Evolutionary conservation across 768 basidiomycete species (phyloP), one percentile per base, ranked within the genome.

Genomic region (Tylopilus balloui): DNA sequence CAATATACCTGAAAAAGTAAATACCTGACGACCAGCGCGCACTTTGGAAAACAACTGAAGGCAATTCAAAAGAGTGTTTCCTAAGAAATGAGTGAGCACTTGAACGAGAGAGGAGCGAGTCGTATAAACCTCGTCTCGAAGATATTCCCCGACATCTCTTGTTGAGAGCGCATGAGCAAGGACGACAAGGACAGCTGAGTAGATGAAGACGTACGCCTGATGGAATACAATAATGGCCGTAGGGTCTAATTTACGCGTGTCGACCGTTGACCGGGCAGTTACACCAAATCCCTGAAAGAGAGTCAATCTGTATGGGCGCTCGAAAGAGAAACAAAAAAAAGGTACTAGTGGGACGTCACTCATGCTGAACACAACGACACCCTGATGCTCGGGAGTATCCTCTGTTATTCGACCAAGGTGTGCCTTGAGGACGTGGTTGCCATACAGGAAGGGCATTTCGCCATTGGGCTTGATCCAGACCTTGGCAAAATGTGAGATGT

Each of bases 401-500:
- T 99, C 96, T 41, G 96, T 97, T 66, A 98, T 97, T 51, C 95
- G 80, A 15, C 96, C 96, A n/a, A 99, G 75, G 70, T 99, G 96
- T 9, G 96, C 96, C 71, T 98, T 99, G 55, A 97, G 81, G 51
- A 98, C 86, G 71, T 99, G 94, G 65, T 99, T 99, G 48, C 96
- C 96, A 63, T 99, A 99, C 31, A 99, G 73, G 78, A 95, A 99
- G 1, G 96, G 96, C 86, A 99, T 95, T 71, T 99, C 96, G 62
- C 96, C 96, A 56, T 98, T 95, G 21, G 94, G 86, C 69, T 99
- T 99, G 66, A 99, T 92, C 96, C 96, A 99, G 15, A 98, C 81
- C 95, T 97, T 51, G 4, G 10, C 3, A 15, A 17, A 27, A 23
- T 3, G 27, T 52, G 15, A 50, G 45, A 42, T 20, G 49, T 31